These are phyloP conservation scores for Penicillium sp. DNA, from an alignment of 2,329 filamentous ascomycete species.

Conservation along the genomic window DNA sequence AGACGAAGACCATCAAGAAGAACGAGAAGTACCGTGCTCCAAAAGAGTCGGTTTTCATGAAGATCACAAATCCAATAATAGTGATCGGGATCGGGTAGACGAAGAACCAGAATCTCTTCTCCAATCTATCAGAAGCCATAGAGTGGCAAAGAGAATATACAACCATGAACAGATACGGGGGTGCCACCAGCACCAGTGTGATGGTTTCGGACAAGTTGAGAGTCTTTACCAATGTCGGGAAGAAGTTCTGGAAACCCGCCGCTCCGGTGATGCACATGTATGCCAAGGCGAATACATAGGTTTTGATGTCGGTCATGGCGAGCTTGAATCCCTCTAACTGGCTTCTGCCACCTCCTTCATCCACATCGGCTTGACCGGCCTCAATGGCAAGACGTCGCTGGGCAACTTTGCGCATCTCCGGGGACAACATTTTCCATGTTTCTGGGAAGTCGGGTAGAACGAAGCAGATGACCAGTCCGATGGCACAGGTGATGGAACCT, in stretches of 20 bases:
- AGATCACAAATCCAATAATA: conserved; percentile 54
- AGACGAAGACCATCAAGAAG: conserved; percentile 58
- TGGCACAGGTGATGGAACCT: conserved; percentile 35
- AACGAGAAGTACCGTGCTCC: conserved; percentile 57
- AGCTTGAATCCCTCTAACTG: conserved; percentile 53
- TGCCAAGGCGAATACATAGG: conserved; percentile 45
- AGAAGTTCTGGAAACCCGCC: conserved; percentile 57
- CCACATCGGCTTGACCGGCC: conserved; percentile 50
- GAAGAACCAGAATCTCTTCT: conserved; percentile 55
- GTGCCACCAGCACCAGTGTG: conserved; percentile 53
- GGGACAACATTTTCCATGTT: conserved; percentile 46
- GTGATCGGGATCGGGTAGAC: conserved; percentile 54
- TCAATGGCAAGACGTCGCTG: conserved; percentile 53
- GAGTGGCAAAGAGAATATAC: conserved; percentile 49
- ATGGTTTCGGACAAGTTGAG: conserved; percentile 48
- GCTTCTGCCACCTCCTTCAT: conserved; percentile 49
- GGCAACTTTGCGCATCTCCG: conserved; percentile 49
- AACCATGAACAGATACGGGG: conserved; percentile 57
- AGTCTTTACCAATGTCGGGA: conserved; percentile 52
- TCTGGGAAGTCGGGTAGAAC: conserved; percentile 47
- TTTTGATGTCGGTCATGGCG: conserved; percentile 53
- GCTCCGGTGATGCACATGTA: conserved; percentile 52
- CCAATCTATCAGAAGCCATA: conserved; percentile 45
- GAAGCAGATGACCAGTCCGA: conserved; percentile 36
- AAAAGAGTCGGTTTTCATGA: conserved; percentile 54